phyloP scores from a whole-genome alignment of 306 rosid species.

The Medicago ruthenica region DNA sequence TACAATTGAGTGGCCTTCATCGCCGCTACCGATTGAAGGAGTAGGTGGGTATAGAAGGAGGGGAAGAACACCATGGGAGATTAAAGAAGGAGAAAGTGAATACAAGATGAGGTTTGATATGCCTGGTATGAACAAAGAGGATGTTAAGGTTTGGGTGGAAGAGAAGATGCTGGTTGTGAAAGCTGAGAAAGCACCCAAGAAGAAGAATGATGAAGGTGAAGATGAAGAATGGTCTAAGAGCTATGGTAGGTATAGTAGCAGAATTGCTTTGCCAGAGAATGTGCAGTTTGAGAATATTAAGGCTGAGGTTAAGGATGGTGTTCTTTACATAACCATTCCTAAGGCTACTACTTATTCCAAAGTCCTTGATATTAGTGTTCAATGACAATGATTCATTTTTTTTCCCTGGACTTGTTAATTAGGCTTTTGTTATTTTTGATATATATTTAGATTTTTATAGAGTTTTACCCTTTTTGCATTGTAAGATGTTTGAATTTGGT shows the following conservation, averaged over 20 bases:
- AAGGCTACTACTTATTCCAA: conserved; percentile 48
- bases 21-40: conserved; percentile 47
- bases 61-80: conserved; percentile 92
- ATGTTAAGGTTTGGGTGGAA: conserved; percentile 88
- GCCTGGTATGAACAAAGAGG: conserved; percentile 86
- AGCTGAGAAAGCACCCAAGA: conserved; percentile 61
- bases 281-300: conserved; percentile 71
- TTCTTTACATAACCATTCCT: conserved; percentile 73
- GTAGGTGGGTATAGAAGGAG: conserved; percentile 51
- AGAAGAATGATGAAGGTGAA: conserved; percentile 46
- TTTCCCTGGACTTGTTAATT: neutral
- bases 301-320: conserved; percentile 89
- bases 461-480: too few relatives aligned
- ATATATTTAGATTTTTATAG: too few relatives aligned
- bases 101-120: conserved; percentile 92
- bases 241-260: conserved; percentile 71
- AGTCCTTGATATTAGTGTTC: conserved; percentile 61
- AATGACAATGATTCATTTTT: conserved; percentile 51
- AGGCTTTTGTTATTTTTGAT: neutral
- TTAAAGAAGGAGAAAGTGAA: conserved; percentile 68
- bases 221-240: conserved; percentile 70
- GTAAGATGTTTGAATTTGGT: too few relatives aligned
- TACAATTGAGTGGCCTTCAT: conserved; percentile 55
- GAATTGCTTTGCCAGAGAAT: conserved; percentile 82
- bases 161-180: conserved; percentile 81